Percentiles rank a stretch among this genome's conserved stretches.
Conservation (phyloP, 2,329 filamentous ascomycete species). For the Sarocladium brachiariae region DNA sequence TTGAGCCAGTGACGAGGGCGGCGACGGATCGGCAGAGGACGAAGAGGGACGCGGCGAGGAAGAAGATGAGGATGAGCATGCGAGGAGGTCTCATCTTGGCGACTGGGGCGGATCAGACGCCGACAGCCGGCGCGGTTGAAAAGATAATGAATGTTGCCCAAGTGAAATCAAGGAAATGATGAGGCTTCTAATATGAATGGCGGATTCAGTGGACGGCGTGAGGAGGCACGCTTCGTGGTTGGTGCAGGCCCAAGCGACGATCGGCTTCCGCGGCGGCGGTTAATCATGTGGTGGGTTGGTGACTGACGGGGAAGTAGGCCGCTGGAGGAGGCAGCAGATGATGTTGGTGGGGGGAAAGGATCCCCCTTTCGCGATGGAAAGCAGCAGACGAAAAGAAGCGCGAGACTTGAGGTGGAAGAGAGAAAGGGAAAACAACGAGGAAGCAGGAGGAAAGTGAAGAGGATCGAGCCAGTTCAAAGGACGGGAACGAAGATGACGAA, state of each 20-base stretch:
- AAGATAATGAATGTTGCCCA: not conserved
- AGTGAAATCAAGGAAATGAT: not conserved
- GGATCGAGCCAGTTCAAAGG: too few relatives aligned
- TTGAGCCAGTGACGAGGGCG: constrained; percentile 21
- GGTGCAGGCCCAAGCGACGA: not conserved
- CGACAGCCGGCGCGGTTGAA: not conserved
- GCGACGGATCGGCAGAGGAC: constrained; percentile 46
- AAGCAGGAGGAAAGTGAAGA: not conserved
- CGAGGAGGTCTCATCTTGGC: constrained; percentile 47
- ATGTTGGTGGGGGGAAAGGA: constrained; percentile 5
- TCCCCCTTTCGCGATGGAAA: constrained; percentile 9
- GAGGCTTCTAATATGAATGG: not conserved
- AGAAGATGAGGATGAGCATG: constrained; percentile 47
- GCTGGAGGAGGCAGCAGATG: not conserved
- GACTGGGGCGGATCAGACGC: constrained; percentile 3
- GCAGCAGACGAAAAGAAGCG: not conserved
- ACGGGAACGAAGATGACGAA: too few relatives aligned
- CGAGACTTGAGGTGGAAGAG: not conserved
- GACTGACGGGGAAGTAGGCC: not conserved
- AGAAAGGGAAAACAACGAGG: not conserved
- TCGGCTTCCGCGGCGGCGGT: not conserved
- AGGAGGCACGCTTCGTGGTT: not conserved
- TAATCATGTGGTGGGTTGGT: constrained; percentile 3
- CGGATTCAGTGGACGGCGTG: not conserved
- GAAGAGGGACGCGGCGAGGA: constrained; percentile 46